These are phyloP conservation scores for Parachaetomium inaequale DNA, from an alignment of 495 filamentous ascomycete species.

Conservation along the genomic window DNA sequence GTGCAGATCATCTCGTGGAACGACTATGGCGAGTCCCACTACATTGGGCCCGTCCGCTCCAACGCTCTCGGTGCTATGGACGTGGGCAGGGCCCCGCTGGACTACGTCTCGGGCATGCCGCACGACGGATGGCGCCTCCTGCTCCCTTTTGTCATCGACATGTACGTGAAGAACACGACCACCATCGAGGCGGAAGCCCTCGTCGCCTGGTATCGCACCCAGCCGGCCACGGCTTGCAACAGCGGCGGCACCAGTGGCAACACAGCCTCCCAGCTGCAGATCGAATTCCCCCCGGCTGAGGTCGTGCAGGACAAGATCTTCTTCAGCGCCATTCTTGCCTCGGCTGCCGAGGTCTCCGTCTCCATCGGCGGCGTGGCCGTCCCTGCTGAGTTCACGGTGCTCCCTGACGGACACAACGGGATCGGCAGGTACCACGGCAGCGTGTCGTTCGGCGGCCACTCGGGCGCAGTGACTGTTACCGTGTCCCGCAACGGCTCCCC, in stretches of 20 bases:
- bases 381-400: conserved; percentile 29
- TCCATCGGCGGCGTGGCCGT: conserved; percentile 15
- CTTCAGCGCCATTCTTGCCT: conserved; percentile 33
- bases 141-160: conserved; percentile 58
- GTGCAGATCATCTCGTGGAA: conserved; percentile 61
- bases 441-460: conserved; percentile 44
- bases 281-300: conserved; percentile 15
- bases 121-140: conserved; percentile 41
- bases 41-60: conserved; percentile 46
- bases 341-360: conserved; percentile 5
- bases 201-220: conserved; percentile 57
- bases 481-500: too few relatives aligned
- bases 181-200: conserved; percentile 38
- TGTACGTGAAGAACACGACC: conserved; percentile 51
- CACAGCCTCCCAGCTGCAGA: conserved; percentile 7
- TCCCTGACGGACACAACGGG: conserved; percentile 29
- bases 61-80: conserved; percentile 41
- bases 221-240: neutral
- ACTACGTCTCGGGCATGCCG: conserved; percentile 42
- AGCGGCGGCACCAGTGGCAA: conserved; percentile 18
- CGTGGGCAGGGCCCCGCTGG: conserved; percentile 30
- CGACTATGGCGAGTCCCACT: conserved; percentile 45
- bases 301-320: conserved; percentile 38
- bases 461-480: conserved; percentile 49
- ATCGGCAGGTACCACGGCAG: conserved; percentile 49